Evolutionary conservation across 2,329 filamentous ascomycete species (phyloP), one percentile per base, ranked within the genome.

Genomic region (Botryotinia convoluta): DNA sequence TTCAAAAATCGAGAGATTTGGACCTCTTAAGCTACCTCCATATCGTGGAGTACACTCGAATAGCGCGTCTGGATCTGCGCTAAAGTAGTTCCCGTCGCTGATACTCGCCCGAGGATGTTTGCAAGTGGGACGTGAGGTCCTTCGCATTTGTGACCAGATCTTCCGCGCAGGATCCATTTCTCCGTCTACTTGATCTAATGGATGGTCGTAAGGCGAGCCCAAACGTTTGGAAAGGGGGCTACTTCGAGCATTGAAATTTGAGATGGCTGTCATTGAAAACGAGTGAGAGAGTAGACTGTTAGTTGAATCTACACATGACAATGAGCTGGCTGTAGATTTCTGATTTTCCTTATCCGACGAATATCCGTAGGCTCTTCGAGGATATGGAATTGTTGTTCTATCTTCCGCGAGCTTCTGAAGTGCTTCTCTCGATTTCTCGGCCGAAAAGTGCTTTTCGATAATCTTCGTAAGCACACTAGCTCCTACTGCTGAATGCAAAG

Each of bases 101-200:
- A 79, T 73, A 39, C 75, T 78, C 4, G 61, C 73, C 44, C 77
- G 74, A 6, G 62, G 70, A 65, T 78, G 74, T 14, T 69, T 74
- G 62, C 73, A 69, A n/a, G 72, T 62, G 18, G 70, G 64, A 16
- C 78, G 76, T n/a, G 79, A 81, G 35, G 54, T 74, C 5, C 74
- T 74, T 35, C 79, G 77, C 78, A 81, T 80, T 59, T 80, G 75
- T 37, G 74, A 77, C 80, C 80, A 81, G 18, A 81, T 81, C 61
- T 79, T 78, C 26, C 79, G 75, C 45, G 80, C 80, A 59, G 79
- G 80, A 69, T 81, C 80, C 35, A 75, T 75, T 9, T 80, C 78
- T 3, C 22, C 39, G 29, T 54, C 70, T 12, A 44, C 37, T 20
- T n/a, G 10, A 42, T 67, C 70, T 29, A 72, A 42, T 44, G 37